Base-by-base conservation (phyloP, 2,329 filamentous ascomycete genomes). In the Lachnellula occidentalis region DNA sequence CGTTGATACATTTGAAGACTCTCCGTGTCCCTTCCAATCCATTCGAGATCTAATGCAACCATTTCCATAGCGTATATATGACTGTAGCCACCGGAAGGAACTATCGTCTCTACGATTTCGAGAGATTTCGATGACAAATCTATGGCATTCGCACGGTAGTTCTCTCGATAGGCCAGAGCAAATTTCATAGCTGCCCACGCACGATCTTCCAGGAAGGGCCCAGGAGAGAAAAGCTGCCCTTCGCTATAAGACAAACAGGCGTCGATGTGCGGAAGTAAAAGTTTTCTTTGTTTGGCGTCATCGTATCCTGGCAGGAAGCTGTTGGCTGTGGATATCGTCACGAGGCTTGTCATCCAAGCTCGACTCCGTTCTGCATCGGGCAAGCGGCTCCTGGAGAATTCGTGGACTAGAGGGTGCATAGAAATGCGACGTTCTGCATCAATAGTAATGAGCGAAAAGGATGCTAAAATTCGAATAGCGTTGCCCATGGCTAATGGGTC, bases 361-460 rank as follows among this genome's bases (percentile, higher is more conserved):
- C 27, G 19, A 8, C 1, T 15, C 22, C 50, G 47, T 48, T 60
- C 43, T n/a, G 11, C 5, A 1, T 52, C 42, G 0, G 45, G 8
- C 42, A 59, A 48, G 6, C 59, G 49, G 19, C 54, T 46, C 24
- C 53, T 42, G 2, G 57, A 68, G 70, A 69, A 72, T 2, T 67
- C 62, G 51, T 73, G 70, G 12, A 67, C 63, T 2, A 73, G 60
- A 7, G 67, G 68, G 56, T 73, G 69, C 58, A 71, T 69, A 15
- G 69, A 68, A 8, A 61, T 58, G 5, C 15, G 14, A 34, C 46
- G 22, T 7, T n/a, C 36, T 3, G 43, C 37, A 22, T 54, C 45
- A 0, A 53, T 34, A 11, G 46, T 53, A 39, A 61, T 50, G 3
- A 59, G 48, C 1, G 57, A 61, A 45, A 61, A 58, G 0, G 48